Base-by-base conservation (phyloP, 306 rosid genomes). In the Alnus glutinosa region DNA sequence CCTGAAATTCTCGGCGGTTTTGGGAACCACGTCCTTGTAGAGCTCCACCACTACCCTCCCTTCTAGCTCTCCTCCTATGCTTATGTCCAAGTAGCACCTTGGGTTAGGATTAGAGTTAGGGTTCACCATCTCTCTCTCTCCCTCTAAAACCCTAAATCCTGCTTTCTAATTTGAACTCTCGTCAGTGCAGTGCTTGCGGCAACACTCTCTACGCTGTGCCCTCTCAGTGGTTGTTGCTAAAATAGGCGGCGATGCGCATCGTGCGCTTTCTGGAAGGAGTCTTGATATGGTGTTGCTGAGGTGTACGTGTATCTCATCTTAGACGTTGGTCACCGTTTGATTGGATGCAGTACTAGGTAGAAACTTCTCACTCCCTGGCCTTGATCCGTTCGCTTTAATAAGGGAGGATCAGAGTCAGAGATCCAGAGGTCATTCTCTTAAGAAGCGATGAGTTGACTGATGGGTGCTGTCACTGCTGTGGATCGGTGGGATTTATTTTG, bases 1-100 rank as follows among this genome's bases (percentile, higher is more conserved):
- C 54, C 93, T 70, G 85, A 92, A 92, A 83, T 92, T 92, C 79
- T 89, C 89, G 5, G 96, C 93, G 16, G 97, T 92, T 82, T 84
- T 92, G 76, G 97, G 97, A 1, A 89, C 97, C 28, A 89, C 78
- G 47, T 92, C 89, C 55, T 63, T 73, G 86, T 76, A 90, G 58
- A 92, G 92, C 59, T 92, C 97, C 1, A 92, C 62, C 9, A 92
- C 86, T 36, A 92, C 82, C 39, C 97, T 85, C 0, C 97, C 97
- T 57, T 90, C 95, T 3, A 88, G 66, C 70, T 90, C 97, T 1
- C 90, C 95, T 11, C 85, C 96, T 4, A 92, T 86, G 81, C 80
- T 77, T 5, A 90, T 36, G 77, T 92, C 97, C 16, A 92, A 51
- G 82, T 74, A 92, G 71, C 92, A 89, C 63, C 87, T 42, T 42